phyloP scores from a whole-genome alignment of 139 green algal species.

The Diplosphaera chodatii region DNA sequence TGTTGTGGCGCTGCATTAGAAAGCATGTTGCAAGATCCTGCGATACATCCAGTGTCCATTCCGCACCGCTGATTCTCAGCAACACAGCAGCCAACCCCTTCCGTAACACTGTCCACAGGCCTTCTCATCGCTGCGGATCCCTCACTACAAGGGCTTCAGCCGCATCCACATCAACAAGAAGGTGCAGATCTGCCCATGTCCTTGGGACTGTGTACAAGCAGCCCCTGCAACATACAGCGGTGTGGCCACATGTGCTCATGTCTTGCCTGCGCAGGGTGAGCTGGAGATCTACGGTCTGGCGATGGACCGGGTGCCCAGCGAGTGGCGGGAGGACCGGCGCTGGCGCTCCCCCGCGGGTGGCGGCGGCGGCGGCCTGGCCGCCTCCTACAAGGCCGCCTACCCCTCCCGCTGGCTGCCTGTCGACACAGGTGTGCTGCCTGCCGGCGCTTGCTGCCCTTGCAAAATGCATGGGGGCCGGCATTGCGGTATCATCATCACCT shows the following conservation, averaged over 20 bases:
- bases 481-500: background rate
- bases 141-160: slow-evolving; percentile 70
- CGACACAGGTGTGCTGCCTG: background rate
- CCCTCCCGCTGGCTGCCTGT: slow-evolving; percentile 37
- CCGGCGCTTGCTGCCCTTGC: too few relatives aligned
- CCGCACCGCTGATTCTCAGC: too few relatives aligned
- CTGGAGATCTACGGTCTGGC: slow-evolving; percentile 59
- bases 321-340: slow-evolving; percentile 68
- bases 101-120: too few relatives aligned
- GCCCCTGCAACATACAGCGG: too few relatives aligned
- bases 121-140: slow-evolving; percentile 67
- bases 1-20: too few relatives aligned
- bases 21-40: too few relatives aligned
- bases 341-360: slow-evolving; percentile 57
- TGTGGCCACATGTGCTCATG: too few relatives aligned
- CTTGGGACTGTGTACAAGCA: too few relatives aligned
- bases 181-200: slow-evolving; percentile 9
- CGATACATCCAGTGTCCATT: too few relatives aligned
- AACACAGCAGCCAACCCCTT: too few relatives aligned
- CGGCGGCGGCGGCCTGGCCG: slow-evolving; percentile 14
- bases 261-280: slow-evolving; percentile 25
- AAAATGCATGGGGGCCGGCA: too few relatives aligned
- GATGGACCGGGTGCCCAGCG: slow-evolving; percentile 51
- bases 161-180: slow-evolving; percentile 66
- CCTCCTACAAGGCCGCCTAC: slow-evolving; percentile 37